phyloP scores from a whole-genome alignment of 2,329 filamentous ascomycete genomes.

The Colletotrichum sp. region DNA sequence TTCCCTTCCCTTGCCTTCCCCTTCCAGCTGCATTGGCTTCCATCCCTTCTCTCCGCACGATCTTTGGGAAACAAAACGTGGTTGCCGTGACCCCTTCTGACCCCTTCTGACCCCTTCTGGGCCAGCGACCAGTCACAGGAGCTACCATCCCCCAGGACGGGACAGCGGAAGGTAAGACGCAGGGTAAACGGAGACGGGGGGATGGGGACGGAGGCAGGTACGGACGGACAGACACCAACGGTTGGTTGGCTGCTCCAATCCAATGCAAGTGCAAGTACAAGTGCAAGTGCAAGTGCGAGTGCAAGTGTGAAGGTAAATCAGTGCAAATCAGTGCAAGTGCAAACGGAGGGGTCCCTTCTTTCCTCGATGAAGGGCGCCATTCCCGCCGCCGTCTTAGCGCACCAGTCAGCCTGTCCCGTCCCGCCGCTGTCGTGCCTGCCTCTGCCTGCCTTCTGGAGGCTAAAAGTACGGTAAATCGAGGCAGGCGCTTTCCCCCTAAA shows the following conservation, averaged over 20 bases:
- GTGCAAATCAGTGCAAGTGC: background rate
- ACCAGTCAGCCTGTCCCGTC: background rate
- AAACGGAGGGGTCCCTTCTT: background rate
- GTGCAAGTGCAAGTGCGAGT: background rate
- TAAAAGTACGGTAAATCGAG: background rate
- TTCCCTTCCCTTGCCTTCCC: background rate
- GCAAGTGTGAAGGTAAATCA: too few relatives aligned
- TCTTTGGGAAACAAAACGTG: background rate
- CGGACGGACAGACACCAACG: background rate
- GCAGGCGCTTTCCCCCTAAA: background rate
- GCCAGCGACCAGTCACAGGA: background rate
- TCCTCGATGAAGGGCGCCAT: background rate
- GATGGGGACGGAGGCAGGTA: background rate
- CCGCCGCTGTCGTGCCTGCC: background rate
- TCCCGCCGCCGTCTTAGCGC: background rate
- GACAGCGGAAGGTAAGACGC: background rate
- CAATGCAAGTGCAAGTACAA: background rate
- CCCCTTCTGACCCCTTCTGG: conserved; percentile 1
- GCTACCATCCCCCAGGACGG: background rate
- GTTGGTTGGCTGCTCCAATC: background rate
- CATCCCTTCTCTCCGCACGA: background rate
- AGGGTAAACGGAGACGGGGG: background rate
- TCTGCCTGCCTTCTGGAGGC: background rate
- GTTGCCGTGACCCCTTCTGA: conserved; percentile 4
- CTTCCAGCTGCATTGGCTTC: background rate